Evolutionary conservation across 148 eudicot genomes (phyloP), one percentile per base, ranked within the genome.

Genomic region (Chenopodium quinoa): DNA sequence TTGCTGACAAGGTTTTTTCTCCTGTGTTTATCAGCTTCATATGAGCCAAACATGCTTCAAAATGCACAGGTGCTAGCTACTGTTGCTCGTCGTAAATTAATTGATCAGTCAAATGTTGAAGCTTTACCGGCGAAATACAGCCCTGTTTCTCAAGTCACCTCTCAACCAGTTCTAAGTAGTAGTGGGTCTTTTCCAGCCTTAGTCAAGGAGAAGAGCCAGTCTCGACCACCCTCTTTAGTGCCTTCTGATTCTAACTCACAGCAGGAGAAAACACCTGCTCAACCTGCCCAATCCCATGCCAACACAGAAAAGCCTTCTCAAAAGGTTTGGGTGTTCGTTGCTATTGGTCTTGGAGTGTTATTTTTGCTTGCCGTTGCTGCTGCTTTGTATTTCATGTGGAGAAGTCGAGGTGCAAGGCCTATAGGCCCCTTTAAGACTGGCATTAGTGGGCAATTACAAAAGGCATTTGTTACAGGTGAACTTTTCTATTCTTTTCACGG

Each of bases 391-490:
- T 80, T 87, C 70, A 71, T 88, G 27, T 88, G 89, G 82, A 89
- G 88, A 88, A 89, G 85, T 75, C 90, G 88, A 73, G 86, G 90
- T 47, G 94, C 88, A 66, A 88, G 69, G 75, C 87, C 85, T 46
- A 90, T 96, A 31, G 87, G 94, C 34, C 99, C 99, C 76, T 97
- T 94, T 86, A 97, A 88, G 86, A 91, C 94, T 52, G 99, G 97
- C 84, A 83, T 97, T 47, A 97, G 99, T 78, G 99, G 99, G 75
- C 99, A 97, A 84, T 83, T 97, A 83, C 99, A 94, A 84, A 97
- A 94, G 82, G 99, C 98, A 72, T 94, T 97, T 85, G 84, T 94
- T 12, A 94, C 97, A 75, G 99, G 99, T 94, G 81, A 84, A 67
- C 52, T 64, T 72, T 14, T 56, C 58, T 47, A 17, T 9, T 73